Evolutionary conservation across 2,329 filamentous ascomycete species (phyloP), one percentile per base, ranked within the genome.

Genomic region (Dactylellina haptotyla): DNA sequence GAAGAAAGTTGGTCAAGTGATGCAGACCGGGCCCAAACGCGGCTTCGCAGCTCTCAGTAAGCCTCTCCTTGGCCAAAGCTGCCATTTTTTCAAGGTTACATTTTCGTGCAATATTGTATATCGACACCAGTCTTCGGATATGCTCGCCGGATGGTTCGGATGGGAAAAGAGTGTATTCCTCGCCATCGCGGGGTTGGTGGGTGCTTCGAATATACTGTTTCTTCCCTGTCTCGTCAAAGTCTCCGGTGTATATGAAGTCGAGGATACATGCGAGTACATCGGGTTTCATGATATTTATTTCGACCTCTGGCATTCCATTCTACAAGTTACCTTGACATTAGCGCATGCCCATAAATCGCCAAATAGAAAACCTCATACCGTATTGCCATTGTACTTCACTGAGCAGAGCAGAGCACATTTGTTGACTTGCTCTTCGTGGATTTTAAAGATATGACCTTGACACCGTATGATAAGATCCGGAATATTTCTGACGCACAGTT

Each of bases 391-490:
- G 28, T 70, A 70, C 8, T 54, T 25, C 14, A 70, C 53, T 1
- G 37, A 12, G 12, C n/a, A 34, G 14, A 70, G 56, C 1, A 70
- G 20, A 3, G 32, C 51, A 23, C 30, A 50, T 16, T 61, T 54
- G 1, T 37, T 18, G 26, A 59, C 4, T 25, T 72, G 59, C 0
- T 72, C 59, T n/a, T 72, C 34, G 12, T 72, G 67, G 41, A 59
- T 23, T 10, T 65, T 61, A 53, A 72, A 72, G 12, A 46, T 16
- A 14, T 28, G 53, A 12, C 50, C 56, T 4, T 53, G 25, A 25
- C 53, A 72, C 18, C 18, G 53, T 28, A 72, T 65, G 2, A 20
- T 28, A 6, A 72, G 67, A 32, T 72, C 67, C 25, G 59, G 59
- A n/a, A n/a, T 23, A 3, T 20, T 30, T 12, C 32, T 48, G 10